Evolutionary conservation across 257 asterid species (phyloP).

Genomic region (Plantago ovata): DNA sequence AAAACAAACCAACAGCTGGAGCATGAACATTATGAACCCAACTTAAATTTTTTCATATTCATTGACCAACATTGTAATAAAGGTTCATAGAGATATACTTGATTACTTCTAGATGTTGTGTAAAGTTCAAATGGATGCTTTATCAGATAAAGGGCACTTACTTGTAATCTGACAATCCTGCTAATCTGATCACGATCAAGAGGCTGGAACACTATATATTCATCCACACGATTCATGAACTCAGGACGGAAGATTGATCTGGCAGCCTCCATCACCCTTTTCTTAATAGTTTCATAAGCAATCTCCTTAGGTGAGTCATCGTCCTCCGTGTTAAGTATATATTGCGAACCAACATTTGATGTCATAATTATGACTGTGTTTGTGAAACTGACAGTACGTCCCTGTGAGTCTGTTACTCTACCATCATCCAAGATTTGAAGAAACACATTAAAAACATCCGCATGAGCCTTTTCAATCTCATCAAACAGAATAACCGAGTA

Average conservation of each 20-base stretch:
- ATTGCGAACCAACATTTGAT: conserved; percentile 89
- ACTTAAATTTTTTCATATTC: too few species aligned
- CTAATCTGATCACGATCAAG: conserved; percentile 73
- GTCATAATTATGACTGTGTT: conserved; percentile 89
- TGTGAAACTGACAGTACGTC: conserved; percentile 90
- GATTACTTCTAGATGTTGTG: too few species aligned
- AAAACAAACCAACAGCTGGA: too few species aligned
- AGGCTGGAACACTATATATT: conserved; percentile 93
- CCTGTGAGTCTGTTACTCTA: conserved; percentile 92
- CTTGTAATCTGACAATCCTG: conserved; percentile 75
- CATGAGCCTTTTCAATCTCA: conserved; percentile 91
- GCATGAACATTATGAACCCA: too few species aligned
- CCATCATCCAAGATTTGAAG: conserved; percentile 95
- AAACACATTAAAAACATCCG: conserved; percentile 86
- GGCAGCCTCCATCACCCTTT: conserved; percentile 82
- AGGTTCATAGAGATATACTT: too few species aligned
- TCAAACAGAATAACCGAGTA: conserved; percentile 85
- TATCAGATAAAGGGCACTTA: conserved; percentile 17
- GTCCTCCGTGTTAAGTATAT: conserved; percentile 63
- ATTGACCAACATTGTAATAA: too few species aligned
- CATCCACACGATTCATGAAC: conserved; percentile 95
- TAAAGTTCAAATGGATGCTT: too few species aligned
- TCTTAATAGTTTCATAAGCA: conserved; percentile 70
- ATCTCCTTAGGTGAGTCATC: conserved; percentile 47
- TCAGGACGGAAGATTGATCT: conserved; percentile 84